Evolutionary conservation across 805 yeast genomes (phyloP).

Genomic region (Saccharomycopsis microspora): DNA sequence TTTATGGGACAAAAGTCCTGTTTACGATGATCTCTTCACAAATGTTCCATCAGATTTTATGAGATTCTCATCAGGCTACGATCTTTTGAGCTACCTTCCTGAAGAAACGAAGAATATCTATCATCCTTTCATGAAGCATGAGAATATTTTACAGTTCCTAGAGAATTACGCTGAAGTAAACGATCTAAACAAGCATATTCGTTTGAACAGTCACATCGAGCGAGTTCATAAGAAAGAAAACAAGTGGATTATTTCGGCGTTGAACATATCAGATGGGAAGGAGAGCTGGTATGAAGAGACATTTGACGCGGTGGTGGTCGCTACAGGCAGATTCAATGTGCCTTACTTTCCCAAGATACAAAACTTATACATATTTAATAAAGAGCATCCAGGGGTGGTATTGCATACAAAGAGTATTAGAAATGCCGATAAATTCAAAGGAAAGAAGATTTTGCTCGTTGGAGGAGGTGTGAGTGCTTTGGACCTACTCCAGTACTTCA

Average conservation of each 20-base stretch:
- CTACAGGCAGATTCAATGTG: constrained; percentile 30
- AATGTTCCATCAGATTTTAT: constrained; percentile 28
- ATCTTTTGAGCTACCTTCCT: constrained; percentile 4
- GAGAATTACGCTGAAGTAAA: not conserved
- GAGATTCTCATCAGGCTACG: constrained; percentile 21
- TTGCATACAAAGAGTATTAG: not conserved
- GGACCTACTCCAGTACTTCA: constrained; percentile 32
- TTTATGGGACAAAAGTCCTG: constrained; percentile 19
- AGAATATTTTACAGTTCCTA: not conserved
- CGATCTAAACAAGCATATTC: not conserved
- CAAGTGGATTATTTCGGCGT: constrained; percentile 27
- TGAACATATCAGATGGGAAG: constrained; percentile 14
- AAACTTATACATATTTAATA: constrained; percentile 18
- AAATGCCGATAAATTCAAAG: not conserved
- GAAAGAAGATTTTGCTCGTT: constrained; percentile 25
- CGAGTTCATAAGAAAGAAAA: constrained; percentile 23
- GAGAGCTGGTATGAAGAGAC: constrained; percentile 30
- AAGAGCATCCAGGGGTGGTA: not conserved
- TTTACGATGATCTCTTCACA: constrained; percentile 26
- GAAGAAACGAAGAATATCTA: not conserved
- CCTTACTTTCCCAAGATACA: constrained; percentile 28
- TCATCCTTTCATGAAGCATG: not conserved
- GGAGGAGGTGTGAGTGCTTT: constrained; percentile 35
- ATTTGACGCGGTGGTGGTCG: constrained; percentile 32
- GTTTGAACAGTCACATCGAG: constrained; percentile 27